Evolutionary conservation across 2,329 filamentous ascomycete genomes (phyloP).

Genomic region (Emmonsiellopsis sp.): DNA sequence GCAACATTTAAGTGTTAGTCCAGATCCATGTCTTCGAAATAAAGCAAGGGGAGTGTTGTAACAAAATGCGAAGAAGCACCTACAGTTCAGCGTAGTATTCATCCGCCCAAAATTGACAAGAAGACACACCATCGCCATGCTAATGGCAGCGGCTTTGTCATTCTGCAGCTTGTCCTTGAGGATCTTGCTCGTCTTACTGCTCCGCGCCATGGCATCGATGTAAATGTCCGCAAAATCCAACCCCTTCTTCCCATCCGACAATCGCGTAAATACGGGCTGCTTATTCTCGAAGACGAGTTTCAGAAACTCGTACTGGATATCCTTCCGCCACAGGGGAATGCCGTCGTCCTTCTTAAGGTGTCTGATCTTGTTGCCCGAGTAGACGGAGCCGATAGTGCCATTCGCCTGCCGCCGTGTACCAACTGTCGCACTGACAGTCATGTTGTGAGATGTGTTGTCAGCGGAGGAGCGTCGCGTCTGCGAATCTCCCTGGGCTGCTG

Average conservation of each 20-base stretch:
- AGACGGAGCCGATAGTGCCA: conserved; percentile 57
- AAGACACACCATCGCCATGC: conserved; percentile 98
- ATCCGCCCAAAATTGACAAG: conserved; percentile 95
- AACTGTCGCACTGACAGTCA: conserved; percentile 31
- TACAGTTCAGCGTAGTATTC: conserved; percentile 98
- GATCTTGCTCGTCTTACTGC: conserved; percentile 98
- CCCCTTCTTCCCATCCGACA: conserved; percentile 70
- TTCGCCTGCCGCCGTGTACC: conserved; percentile 54
- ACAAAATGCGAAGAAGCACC: conserved; percentile 18
- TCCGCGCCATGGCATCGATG: conserved; percentile 96
- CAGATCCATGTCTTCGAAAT: no score
- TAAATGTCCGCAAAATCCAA: conserved; percentile 86
- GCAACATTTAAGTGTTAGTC: not conserved
- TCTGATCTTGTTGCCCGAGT: conserved; percentile 58
- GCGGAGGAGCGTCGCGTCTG: conserved; percentile 1
- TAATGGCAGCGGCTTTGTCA: conserved; percentile 84
- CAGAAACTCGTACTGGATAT: conserved; percentile 59
- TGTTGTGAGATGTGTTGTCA: conserved; percentile 5
- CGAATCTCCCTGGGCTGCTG: not conserved
- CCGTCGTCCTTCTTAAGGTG: conserved; percentile 61
- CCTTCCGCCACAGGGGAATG: conserved; percentile 57
- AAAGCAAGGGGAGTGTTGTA: no score
- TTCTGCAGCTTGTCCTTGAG: conserved; percentile 91
- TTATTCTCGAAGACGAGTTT: conserved; percentile 55
- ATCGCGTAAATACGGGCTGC: conserved; percentile 73